These are phyloP conservation scores for Hypocrella siamensis DNA, from an alignment of 2,329 filamentous ascomycete species.

Conservation along the genomic window DNA sequence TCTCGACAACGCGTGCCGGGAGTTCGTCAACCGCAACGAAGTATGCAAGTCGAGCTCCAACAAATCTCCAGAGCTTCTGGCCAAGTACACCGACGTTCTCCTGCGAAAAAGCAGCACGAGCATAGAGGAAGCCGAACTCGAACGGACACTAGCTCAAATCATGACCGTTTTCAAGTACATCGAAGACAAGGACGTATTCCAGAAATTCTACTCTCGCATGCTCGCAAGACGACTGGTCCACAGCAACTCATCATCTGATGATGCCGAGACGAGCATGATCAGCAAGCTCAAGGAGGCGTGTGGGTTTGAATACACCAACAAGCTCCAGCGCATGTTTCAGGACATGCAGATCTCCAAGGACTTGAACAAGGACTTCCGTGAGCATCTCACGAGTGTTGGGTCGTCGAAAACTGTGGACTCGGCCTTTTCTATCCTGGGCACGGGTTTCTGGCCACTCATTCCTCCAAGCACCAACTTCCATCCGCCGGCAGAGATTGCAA, in stretches of 20 bases:
- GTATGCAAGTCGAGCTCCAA: constrained; percentile 89
- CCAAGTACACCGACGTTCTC: constrained; percentile 87
- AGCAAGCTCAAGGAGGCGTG: constrained; percentile 97
- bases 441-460: constrained; percentile 90
- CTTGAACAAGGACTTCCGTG: constrained; percentile 77
- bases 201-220: constrained; percentile 98
- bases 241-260: constrained; percentile 87
- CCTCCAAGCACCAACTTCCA: constrained; percentile 79
- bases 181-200: constrained; percentile 98
- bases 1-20: constrained; percentile 88
- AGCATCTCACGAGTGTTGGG: constrained; percentile 41
- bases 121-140: constrained; percentile 85
- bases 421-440: constrained; percentile 83
- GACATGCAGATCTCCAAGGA: constrained; percentile 99
- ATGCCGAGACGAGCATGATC: constrained; percentile 98
- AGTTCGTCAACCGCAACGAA: constrained; percentile 96
- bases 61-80: constrained; percentile 84
- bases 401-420: constrained; percentile 65
- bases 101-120: constrained; percentile 87
- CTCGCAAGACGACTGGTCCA: constrained; percentile 88
- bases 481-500: constrained; percentile 68
- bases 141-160: constrained; percentile 75
- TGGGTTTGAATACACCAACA: constrained; percentile 98
- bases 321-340: constrained; percentile 98
- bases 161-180: constrained; percentile 99